Conservation (phyloP, 1,139 yeast genomes). For the Geotrichum candidum region DNA sequence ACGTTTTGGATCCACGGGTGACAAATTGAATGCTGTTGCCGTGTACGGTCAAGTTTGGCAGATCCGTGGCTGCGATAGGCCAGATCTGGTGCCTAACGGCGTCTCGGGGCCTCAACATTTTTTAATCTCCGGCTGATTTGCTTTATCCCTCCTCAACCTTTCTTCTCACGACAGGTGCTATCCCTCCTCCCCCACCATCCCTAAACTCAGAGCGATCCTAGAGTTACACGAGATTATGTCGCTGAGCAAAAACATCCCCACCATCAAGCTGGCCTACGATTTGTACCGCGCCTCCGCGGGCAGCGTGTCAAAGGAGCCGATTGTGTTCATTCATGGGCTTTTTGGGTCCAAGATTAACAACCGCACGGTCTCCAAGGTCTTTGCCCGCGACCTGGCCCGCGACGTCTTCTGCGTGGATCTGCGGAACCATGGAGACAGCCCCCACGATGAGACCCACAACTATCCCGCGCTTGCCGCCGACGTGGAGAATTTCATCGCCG, state of each 20-base stretch:
- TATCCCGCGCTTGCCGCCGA: conserved; percentile 82
- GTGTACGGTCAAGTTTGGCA: neutral
- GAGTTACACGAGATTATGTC: conserved; percentile 3
- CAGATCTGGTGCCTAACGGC: neutral
- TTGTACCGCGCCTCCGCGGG: conserved; percentile 15
- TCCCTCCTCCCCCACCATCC: neutral
- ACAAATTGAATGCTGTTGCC: neutral
- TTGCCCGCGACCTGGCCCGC: conserved; percentile 36
- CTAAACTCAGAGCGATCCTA: neutral
- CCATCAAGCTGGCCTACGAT: conserved; percentile 16
- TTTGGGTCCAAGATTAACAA: conserved; percentile 81
- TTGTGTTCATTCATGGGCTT: conserved; percentile 78
- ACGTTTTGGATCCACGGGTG: no score
- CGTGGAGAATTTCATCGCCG: conserved; percentile 62
- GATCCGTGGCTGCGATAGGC: neutral
- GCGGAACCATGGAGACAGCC: conserved; percentile 87
- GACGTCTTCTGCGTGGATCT: conserved; percentile 66
- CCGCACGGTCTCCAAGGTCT: conserved; percentile 57
- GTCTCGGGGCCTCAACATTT: neutral
- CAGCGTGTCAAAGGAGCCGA: conserved; percentile 39
- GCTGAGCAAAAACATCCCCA: conserved; percentile 17
- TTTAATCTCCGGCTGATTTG: neutral
- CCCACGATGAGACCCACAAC: conserved; percentile 62
- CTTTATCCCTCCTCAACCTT: neutral
- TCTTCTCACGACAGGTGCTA: neutral